Conservation (phyloP, 345 rosid genomes). For the Orychophragmus violaceus region DNA sequence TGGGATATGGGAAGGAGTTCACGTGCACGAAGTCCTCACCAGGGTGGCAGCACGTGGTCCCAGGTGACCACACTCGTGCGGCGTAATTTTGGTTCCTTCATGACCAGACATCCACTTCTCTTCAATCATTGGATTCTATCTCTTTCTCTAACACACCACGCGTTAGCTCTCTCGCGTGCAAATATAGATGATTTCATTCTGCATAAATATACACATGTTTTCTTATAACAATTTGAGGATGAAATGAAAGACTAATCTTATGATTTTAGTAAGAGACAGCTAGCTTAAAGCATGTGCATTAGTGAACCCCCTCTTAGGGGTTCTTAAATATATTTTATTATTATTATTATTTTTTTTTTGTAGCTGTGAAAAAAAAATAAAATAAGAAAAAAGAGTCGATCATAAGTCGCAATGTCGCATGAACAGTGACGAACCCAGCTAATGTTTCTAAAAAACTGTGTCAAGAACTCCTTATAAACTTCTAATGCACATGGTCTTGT, state of each 20-base stretch:
- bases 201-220: background rate
- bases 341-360: too few relatives aligned
- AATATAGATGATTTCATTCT: background rate
- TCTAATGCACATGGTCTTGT: too few relatives aligned
- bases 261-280: background rate
- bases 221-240: background rate
- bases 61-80: slow-evolving; percentile 33
- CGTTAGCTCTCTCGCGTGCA: slow-evolving; percentile 3
- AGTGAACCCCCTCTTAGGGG: too few relatives aligned
- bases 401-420: too few relatives aligned
- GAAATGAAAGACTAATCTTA: background rate
- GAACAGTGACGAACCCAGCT: too few relatives aligned
- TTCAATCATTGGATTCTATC: slow-evolving; percentile 32
- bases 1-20: slow-evolving; percentile 15
- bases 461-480: too few relatives aligned
- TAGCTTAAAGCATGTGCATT: too few relatives aligned
- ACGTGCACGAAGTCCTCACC: slow-evolving; percentile 16
- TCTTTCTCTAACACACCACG: background rate
- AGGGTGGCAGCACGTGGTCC: slow-evolving; percentile 24
- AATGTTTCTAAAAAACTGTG: too few relatives aligned
- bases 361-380: too few relatives aligned
- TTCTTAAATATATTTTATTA: too few relatives aligned
- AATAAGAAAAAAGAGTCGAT: too few relatives aligned
- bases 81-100: slow-evolving; percentile 32
- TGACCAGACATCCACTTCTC: slow-evolving; percentile 29